These are phyloP conservation scores for Babesia bigemina DNA, from an alignment of 169 alveolate species.

Conservation along the genomic window DNA sequence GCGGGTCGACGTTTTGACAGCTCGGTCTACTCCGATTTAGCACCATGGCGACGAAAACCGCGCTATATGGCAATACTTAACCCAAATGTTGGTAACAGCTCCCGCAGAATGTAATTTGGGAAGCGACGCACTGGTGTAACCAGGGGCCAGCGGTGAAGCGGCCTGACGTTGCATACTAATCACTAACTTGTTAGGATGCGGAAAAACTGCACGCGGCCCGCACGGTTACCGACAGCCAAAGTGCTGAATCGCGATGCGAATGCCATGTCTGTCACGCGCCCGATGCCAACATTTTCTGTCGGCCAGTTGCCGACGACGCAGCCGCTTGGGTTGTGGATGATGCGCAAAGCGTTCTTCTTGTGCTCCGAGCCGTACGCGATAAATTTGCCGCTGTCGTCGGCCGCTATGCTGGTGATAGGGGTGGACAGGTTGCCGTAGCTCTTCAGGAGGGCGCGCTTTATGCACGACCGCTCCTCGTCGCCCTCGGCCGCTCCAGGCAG, in stretches of 20 bases:
- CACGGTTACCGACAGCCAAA: conserved; percentile 45
- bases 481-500: not conserved
- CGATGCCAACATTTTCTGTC: conserved; percentile 41
- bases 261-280: conserved; percentile 49
- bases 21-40: no score
- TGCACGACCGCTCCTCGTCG: not conserved
- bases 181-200: conserved; percentile 23
- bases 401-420: conserved; percentile 41
- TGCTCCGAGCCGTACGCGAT: conserved; percentile 62
- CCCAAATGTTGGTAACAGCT: no score
- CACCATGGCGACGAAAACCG: no score
- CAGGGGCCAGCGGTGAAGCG: no score
- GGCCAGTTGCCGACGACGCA: conserved; percentile 68
- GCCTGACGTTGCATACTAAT: no score
- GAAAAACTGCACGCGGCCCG: conserved; percentile 57
- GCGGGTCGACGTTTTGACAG: no score
- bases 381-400: conserved; percentile 36
- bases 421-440: conserved; percentile 63
- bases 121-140: no score
- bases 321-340: conserved; percentile 51
- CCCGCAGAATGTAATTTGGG: no score
- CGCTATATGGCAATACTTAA: no score
- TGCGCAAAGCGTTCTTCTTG: conserved; percentile 57
- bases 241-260: conserved; percentile 33
- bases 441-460: conserved; percentile 27